Conservation (phyloP, 2,329 filamentous ascomycete species). For the Xylaria sp. region DNA sequence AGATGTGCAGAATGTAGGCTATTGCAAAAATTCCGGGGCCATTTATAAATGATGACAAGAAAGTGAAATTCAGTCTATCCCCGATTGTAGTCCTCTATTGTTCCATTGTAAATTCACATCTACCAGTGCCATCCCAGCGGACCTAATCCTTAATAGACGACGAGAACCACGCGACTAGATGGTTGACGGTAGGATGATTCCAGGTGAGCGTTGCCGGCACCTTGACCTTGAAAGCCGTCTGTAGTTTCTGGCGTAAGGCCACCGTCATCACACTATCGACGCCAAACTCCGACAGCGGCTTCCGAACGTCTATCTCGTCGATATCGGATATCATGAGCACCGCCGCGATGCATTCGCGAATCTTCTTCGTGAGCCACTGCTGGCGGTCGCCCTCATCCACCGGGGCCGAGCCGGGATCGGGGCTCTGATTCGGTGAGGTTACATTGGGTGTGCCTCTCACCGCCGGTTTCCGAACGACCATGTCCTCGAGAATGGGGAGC, state of each 20-base stretch:
- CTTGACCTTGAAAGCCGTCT: conserved; percentile 48
- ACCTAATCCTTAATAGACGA: conserved; percentile 9
- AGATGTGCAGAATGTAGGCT: neutral
- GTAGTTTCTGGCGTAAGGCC: conserved; percentile 49
- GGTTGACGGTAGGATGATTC: conserved; percentile 52
- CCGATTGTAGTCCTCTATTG: neutral
- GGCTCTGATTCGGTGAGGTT: neutral
- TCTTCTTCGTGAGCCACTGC: conserved; percentile 45
- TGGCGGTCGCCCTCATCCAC: conserved; percentile 44
- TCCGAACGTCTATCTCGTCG: conserved; percentile 49
- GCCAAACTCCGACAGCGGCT: conserved; percentile 51
- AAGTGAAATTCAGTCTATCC: neutral
- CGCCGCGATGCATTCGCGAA: conserved; percentile 49
- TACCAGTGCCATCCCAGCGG: neutral
- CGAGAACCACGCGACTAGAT: conserved; percentile 51
- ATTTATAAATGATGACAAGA: neutral
- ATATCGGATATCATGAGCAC: conserved; percentile 47
- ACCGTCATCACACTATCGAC: conserved; percentile 55
- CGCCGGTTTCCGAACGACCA: conserved; percentile 39
- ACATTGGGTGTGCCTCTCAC: neutral
- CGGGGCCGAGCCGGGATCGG: neutral
- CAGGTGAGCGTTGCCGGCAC: conserved; percentile 54
- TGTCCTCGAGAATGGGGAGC: conserved; percentile 45
- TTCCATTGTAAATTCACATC: neutral
- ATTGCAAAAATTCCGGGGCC: neutral